These are phyloP conservation scores for Podospora fimiseda DNA, from an alignment of 495 filamentous ascomycete genomes.

Conservation along the genomic window DNA sequence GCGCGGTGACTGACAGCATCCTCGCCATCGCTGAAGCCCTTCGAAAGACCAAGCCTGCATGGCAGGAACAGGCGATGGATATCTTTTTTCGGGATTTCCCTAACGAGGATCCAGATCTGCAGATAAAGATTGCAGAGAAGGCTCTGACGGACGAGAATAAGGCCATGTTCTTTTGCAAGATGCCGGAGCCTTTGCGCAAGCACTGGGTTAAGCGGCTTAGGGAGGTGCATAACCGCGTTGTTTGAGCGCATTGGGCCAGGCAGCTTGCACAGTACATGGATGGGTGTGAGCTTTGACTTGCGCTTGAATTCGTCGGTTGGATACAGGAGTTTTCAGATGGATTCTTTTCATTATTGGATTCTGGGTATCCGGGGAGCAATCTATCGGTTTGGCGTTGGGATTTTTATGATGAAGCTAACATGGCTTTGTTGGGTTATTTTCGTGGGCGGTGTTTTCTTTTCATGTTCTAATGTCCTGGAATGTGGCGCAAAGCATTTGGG, in stretches of 20 bases:
- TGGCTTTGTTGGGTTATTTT: too few species aligned
- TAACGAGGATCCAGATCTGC: slow-evolving; percentile 42
- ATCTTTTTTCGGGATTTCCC: slow-evolving; percentile 45
- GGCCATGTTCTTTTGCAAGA: slow-evolving; percentile 49
- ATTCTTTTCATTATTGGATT: not conserved
- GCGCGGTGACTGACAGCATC: not conserved
- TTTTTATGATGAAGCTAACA: not conserved
- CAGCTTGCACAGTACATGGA: not conserved
- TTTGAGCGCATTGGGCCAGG: slow-evolving; percentile 1
- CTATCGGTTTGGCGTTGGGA: too few species aligned
- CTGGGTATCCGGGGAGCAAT: too few species aligned
- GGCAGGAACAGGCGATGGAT: slow-evolving; percentile 45
- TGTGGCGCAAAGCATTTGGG: too few species aligned
- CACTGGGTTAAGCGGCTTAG: slow-evolving; percentile 44
- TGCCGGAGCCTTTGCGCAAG: slow-evolving; percentile 35
- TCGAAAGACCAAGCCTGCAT: slow-evolving; percentile 22
- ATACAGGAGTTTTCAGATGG: not conserved
- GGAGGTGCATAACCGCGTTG: slow-evolving; percentile 40
- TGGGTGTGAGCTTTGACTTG: not conserved
- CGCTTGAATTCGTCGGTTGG: not conserved
- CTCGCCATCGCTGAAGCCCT: slow-evolving; percentile 30
- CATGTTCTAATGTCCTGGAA: too few species aligned
- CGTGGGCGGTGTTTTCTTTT: too few species aligned
- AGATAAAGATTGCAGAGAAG: slow-evolving; percentile 48
- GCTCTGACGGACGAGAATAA: slow-evolving; percentile 46